phyloP scores from a whole-genome alignment of 1,139 yeast genomes.

The Scheffersomyces segobiensis region DNA sequence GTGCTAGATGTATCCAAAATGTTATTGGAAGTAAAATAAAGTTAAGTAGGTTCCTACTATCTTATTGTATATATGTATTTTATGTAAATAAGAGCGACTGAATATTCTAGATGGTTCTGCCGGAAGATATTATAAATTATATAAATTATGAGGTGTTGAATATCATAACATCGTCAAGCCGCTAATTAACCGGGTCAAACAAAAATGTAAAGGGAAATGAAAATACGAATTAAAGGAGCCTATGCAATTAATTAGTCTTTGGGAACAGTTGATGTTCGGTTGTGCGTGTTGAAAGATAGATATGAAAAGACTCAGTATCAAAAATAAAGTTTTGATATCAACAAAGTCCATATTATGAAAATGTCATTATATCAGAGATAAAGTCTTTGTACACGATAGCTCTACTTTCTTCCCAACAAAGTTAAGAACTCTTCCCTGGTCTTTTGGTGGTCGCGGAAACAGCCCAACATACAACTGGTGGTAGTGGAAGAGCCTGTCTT shows the following conservation, averaged over 20 bases:
- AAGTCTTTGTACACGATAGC: not conserved
- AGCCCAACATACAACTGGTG: constrained; percentile 96
- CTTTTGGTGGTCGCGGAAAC: constrained; percentile 88
- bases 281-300: not conserved
- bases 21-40: constrained; percentile 5
- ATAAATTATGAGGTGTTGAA: constrained; percentile 33
- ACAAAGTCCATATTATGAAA: constrained; percentile 8
- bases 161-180: constrained; percentile 37
- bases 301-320: not conserved
- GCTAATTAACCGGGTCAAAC: constrained; percentile 8
- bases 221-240: not conserved
- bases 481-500: constrained; percentile 92
- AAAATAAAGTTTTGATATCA: not conserved
- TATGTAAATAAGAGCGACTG: not conserved
- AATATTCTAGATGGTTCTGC: not conserved
- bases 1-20: constrained; percentile 46
- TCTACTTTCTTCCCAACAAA: constrained; percentile 58
- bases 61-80: not conserved
- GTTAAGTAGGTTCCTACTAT: not conserved
- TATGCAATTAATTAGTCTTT: constrained; percentile 8
- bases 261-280: constrained; percentile 19
- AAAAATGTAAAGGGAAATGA: constrained; percentile 3
- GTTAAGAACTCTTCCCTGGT: constrained; percentile 95
- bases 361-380: not conserved
- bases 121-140: not conserved